A percentile compares a stretch with the other conserved stretches of the same genome.
Conservation (phyloP, 768 basidiomycete species). For the Lactarius tabidus region DNA sequence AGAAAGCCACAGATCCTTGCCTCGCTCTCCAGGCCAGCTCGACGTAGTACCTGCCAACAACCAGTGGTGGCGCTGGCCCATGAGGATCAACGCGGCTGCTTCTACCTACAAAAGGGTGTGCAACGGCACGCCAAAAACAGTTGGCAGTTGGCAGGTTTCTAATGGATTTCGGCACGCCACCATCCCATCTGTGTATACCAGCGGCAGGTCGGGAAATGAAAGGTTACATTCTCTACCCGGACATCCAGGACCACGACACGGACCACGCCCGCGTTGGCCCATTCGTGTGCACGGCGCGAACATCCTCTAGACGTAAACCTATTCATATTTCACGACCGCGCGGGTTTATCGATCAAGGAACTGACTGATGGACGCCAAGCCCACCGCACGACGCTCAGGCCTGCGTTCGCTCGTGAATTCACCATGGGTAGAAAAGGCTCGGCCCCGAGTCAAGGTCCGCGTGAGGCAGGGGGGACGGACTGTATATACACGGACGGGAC, state of each 20-base stretch:
- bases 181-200: too few relatives aligned
- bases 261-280: conserved; percentile 58
- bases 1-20: too few relatives aligned
- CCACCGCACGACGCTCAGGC: conserved; percentile 58
- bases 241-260: conserved; percentile 49
- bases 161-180: too few relatives aligned
- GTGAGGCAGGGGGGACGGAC: conserved; percentile 48
- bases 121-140: too few relatives aligned
- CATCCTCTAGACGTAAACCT: conserved; percentile 61
- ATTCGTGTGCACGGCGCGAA: conserved; percentile 47
- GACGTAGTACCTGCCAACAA: too few relatives aligned
- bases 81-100: too few relatives aligned
- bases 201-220: not conserved
- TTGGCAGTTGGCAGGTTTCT: too few relatives aligned
- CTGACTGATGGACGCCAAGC: conserved; percentile 61
- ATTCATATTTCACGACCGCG: not conserved
- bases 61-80: too few relatives aligned
- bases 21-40: too few relatives aligned
- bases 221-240: conserved; percentile 64
- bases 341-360: conserved; percentile 42
- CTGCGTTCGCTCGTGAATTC: conserved; percentile 47
- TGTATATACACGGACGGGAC: conserved; percentile 56
- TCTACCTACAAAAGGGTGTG: too few relatives aligned
- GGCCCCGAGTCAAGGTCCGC: too few relatives aligned
- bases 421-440: not conserved